A percentile compares a stretch with the other conserved stretches of the same genome.
phyloP scores from a whole-genome alignment of 768 basidiomycete genomes.

The Clitopilus hobsonii region DNA sequence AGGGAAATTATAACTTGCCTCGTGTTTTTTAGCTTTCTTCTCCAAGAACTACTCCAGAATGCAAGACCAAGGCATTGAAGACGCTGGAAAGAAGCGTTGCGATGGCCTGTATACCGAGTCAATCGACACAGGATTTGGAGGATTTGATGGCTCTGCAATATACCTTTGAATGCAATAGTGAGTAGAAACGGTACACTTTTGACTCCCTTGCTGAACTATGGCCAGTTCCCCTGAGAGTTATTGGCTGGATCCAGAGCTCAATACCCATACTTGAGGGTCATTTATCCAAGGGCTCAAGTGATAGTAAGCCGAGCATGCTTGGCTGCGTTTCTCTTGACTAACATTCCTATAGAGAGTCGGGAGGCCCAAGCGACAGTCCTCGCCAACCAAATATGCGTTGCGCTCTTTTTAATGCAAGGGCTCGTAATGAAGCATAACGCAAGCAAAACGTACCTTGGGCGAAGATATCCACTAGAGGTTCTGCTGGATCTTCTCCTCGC shows the following conservation, averaged over 20 bases:
- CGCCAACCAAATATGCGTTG: constrained; percentile 48
- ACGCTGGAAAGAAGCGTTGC: constrained; percentile 54
- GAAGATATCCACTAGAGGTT: constrained; percentile 67
- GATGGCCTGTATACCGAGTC: constrained; percentile 37
- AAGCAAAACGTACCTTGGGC: constrained; percentile 68
- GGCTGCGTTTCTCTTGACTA: neutral
- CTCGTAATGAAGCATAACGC: constrained; percentile 61
- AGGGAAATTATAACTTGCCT: neutral
- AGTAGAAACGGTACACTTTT: constrained; percentile 17
- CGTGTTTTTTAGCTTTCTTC: constrained; percentile 51
- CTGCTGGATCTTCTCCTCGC: constrained; percentile 67
- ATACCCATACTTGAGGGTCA: constrained; percentile 47
- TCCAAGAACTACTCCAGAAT: constrained; percentile 46
- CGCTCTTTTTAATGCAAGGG: constrained; percentile 75
- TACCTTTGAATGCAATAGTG: constrained; percentile 81
- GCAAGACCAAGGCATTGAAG: constrained; percentile 51
- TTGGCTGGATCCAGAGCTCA: constrained; percentile 56
- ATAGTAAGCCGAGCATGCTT: constrained; percentile 30
- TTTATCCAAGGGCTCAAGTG: constrained; percentile 38
- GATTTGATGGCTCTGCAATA: constrained; percentile 67
- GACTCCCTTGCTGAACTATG: constrained; percentile 3
- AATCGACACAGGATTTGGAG: constrained; percentile 39
- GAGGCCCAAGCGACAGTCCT: constrained; percentile 44
- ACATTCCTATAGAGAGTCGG: constrained; percentile 23
- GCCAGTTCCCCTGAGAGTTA: constrained; percentile 62